Conservation (phyloP, 2,329 filamentous ascomycete species). For the Colletotrichum siamense region DNA sequence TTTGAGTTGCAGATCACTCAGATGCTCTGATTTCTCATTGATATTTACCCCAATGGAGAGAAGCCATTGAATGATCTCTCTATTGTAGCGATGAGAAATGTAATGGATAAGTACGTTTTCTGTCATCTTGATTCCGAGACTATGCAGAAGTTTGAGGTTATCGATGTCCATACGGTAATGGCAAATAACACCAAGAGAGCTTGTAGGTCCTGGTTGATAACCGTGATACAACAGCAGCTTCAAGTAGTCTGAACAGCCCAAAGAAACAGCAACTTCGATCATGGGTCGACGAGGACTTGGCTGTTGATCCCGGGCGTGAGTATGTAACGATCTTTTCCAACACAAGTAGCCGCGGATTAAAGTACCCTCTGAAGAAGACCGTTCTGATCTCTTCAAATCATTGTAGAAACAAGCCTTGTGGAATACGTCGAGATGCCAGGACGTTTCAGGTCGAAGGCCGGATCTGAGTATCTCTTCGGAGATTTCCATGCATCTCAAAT, state of each 20-base stretch:
- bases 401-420: no score
- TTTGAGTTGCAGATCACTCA: rapidly evolving
- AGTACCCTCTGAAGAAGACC: no score
- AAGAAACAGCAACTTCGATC: not conserved
- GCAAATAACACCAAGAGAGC: not conserved
- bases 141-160: not conserved
- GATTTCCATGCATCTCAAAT: not conserved
- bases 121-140: not conserved
- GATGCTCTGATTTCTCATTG: not conserved
- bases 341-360: not conserved
- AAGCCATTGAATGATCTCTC: not conserved
- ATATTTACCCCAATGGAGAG: not conserved
- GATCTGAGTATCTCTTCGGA: no score
- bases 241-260: not conserved
- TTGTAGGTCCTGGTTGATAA: not conserved
- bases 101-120: no score
- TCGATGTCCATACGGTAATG: not conserved
- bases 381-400: no score
- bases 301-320: no score
- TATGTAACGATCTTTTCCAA: not conserved
- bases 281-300: not conserved
- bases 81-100: rapidly evolving
- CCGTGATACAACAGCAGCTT: not conserved
- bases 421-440: no score
- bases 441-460: not conserved